These are phyloP conservation scores for Nidularia sp. DNA, from an alignment of 768 basidiomycete species.

Conservation along the genomic window DNA sequence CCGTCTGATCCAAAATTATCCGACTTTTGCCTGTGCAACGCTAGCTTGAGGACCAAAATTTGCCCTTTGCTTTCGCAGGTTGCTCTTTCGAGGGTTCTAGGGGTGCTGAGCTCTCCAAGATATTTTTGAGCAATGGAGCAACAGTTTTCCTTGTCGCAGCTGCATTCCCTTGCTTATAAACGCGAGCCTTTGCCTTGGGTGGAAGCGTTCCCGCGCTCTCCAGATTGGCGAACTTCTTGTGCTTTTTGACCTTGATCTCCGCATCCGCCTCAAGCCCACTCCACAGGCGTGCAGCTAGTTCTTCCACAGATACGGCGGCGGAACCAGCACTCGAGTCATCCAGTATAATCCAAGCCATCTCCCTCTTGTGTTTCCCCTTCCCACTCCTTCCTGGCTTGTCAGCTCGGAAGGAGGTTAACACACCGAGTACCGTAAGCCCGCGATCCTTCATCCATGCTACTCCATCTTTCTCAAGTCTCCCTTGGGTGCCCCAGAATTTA, in stretches of 20 bases:
- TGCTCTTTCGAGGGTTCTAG: neutral
- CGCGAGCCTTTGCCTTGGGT: conserved; percentile 33
- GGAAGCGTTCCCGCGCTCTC: conserved; percentile 26
- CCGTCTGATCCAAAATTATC: neutral
- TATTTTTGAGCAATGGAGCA: conserved; percentile 60
- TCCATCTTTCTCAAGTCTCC: conserved; percentile 33
- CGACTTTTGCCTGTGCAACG: neutral
- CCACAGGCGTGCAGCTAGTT: conserved; percentile 47
- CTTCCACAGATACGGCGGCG: conserved; percentile 6
- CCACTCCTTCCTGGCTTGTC: conserved; percentile 27
- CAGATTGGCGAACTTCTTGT: conserved; percentile 32
- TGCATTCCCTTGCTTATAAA: conserved; percentile 66
- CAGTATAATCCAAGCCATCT: conserved; percentile 64
- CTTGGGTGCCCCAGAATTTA: conserved; percentile 46
- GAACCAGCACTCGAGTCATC: conserved; percentile 17
- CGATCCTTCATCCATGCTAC: conserved; percentile 64
- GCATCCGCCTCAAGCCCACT: conserved; percentile 53
- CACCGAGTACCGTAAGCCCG: conserved; percentile 64
- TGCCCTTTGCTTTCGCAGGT: neutral
- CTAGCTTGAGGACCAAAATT: neutral
- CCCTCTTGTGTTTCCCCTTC: conserved; percentile 53
- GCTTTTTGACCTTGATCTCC: conserved; percentile 49
- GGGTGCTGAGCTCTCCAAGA: conserved; percentile 39
- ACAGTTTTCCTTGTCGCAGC: conserved; percentile 60
- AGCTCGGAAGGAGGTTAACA: conserved; percentile 70